Evolutionary conservation across 2,329 filamentous ascomycete genomes (phyloP).

Genomic region (Fusarium concolor): DNA sequence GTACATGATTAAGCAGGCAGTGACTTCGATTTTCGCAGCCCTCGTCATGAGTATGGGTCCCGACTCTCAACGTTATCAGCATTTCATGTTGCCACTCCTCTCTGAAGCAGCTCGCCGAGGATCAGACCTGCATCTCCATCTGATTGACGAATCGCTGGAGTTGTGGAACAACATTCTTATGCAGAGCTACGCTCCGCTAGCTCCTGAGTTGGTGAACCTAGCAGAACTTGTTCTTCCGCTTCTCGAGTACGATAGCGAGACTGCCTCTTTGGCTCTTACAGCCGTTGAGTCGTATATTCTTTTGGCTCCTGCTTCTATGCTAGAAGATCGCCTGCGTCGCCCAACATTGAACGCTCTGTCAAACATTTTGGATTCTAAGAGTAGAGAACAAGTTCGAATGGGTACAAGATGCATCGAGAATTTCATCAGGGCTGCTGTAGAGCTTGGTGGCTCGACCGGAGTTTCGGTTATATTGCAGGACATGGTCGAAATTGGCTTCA

Average conservation of each 20-base stretch:
- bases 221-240: slow-evolving; percentile 73
- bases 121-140: slow-evolving; percentile 80
- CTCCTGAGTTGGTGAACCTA: slow-evolving; percentile 71
- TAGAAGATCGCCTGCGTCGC: slow-evolving; percentile 66
- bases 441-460: slow-evolving; percentile 70
- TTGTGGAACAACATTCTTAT: slow-evolving; percentile 83
- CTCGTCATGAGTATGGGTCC: slow-evolving; percentile 88
- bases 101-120: slow-evolving; percentile 80
- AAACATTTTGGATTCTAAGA: slow-evolving; percentile 62
- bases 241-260: slow-evolving; percentile 73
- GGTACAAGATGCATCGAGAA: slow-evolving; percentile 72
- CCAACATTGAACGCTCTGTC: slow-evolving; percentile 63
- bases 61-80: slow-evolving; percentile 81
- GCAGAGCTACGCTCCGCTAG: slow-evolving; percentile 72
- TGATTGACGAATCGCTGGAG: slow-evolving; percentile 92
- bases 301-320: slow-evolving; percentile 74
- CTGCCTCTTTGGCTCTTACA: slow-evolving; percentile 69
- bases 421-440: slow-evolving; percentile 71
- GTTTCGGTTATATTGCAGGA: slow-evolving; percentile 73
- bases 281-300: slow-evolving; percentile 78
- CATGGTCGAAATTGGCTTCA: slow-evolving; percentile 71
- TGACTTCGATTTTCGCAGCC: slow-evolving; percentile 85
- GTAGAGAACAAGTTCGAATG: slow-evolving; percentile 68
- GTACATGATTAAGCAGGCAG: slow-evolving; percentile 92
- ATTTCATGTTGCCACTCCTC: slow-evolving; percentile 84